Conservation (phyloP, 2,329 filamentous ascomycete species). For the Lasiodiplodia gonubiensis region DNA sequence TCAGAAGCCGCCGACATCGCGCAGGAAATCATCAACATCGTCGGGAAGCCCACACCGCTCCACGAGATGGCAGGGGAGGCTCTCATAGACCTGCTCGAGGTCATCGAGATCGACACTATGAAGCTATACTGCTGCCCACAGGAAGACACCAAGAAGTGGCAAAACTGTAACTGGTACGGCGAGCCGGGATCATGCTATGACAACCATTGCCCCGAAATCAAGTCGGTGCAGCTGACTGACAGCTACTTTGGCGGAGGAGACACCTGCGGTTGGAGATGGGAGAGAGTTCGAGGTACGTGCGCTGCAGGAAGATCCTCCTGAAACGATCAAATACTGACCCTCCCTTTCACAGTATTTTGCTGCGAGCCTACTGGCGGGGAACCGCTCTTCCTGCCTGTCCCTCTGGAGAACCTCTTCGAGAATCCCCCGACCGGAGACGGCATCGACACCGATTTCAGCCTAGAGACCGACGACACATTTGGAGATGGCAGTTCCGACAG, state of each 20-base stretch:
- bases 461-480: constrained; percentile 34
- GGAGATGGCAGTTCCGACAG: constrained; percentile 32
- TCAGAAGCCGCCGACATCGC: neutral
- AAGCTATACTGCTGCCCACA: constrained; percentile 40
- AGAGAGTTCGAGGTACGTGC: constrained; percentile 32
- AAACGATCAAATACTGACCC: neutral
- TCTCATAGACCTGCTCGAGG: constrained; percentile 32
- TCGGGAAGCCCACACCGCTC: constrained; percentile 5
- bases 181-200: constrained; percentile 44
- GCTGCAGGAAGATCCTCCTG: neutral
- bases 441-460: constrained; percentile 38
- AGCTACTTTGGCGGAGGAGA: constrained; percentile 37
- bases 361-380: constrained; percentile 39
- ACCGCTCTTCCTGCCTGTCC: constrained; percentile 45
- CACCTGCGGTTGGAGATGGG: constrained; percentile 31
- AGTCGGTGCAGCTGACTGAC: constrained; percentile 38
- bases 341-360: constrained; percentile 37
- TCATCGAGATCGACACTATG: constrained; percentile 2
- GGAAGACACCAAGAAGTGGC: constrained; percentile 37
- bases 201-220: constrained; percentile 39
- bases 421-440: constrained; percentile 41
- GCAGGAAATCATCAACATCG: neutral
- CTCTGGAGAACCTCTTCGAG: constrained; percentile 45
- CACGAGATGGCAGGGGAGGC: constrained; percentile 27
- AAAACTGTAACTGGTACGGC: constrained; percentile 47